These are phyloP conservation scores for Boechera stricta DNA, from an alignment of 345 rosid genomes.

Conservation along the genomic window DNA sequence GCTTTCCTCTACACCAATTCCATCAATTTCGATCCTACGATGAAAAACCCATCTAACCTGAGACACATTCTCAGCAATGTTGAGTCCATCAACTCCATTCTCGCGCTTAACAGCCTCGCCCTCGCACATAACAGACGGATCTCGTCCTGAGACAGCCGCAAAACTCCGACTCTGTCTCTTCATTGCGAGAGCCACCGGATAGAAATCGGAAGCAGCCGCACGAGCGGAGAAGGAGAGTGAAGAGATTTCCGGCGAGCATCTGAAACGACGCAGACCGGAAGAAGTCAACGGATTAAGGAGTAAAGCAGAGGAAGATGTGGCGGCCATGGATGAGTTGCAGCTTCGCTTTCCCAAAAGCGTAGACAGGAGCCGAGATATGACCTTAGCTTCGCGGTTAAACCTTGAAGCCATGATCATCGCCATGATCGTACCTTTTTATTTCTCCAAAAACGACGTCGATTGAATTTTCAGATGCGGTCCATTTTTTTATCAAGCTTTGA, in stretches of 20 bases:
- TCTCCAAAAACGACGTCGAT: slow-evolving; percentile 26
- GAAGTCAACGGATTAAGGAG: slow-evolving; percentile 51
- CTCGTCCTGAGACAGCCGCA: slow-evolving; percentile 38
- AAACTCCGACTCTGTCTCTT: slow-evolving; percentile 39
- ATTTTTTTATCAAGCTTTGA: slow-evolving; percentile 25
- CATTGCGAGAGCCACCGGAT: slow-evolving; percentile 15
- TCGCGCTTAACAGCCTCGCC: slow-evolving; percentile 69
- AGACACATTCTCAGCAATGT: slow-evolving; percentile 84
- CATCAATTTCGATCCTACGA: background rate
- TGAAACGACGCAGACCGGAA: slow-evolving; percentile 46
- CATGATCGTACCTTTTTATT: slow-evolving; percentile 19
- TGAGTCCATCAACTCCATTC: slow-evolving; percentile 68
- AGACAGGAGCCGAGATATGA: slow-evolving; percentile 30
- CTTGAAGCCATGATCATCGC: slow-evolving; percentile 43
- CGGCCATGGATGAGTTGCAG: slow-evolving; percentile 26
- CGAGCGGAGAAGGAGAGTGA: slow-evolving; percentile 37
- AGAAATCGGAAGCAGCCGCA: slow-evolving; percentile 20
- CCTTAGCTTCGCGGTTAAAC: slow-evolving; percentile 27
- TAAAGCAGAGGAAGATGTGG: slow-evolving; percentile 50
- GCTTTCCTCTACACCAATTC: background rate
- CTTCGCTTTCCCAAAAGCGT: slow-evolving; percentile 29
- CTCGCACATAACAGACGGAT: slow-evolving; percentile 62
- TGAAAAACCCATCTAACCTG: slow-evolving; percentile 53
- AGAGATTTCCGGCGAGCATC: slow-evolving; percentile 35
- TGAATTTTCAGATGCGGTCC: slow-evolving; percentile 30